phyloP scores from a whole-genome alignment of 371 early-diverging fungal species.

The Zopfochytrium polystomum region DNA sequence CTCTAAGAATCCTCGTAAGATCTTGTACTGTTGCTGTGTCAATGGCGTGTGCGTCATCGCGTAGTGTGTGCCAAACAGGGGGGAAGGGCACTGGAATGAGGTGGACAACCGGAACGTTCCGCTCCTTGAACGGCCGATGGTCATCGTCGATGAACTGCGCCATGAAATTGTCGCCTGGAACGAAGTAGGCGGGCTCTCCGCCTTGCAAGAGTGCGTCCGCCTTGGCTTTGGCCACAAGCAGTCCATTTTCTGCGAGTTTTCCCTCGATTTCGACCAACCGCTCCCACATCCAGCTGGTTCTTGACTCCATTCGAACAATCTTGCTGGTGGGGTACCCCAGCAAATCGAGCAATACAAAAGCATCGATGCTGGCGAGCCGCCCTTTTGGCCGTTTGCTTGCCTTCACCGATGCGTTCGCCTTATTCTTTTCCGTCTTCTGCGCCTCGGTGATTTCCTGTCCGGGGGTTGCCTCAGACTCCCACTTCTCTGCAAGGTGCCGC shows the following conservation, averaged over 20 bases:
- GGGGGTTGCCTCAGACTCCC: too few relatives aligned
- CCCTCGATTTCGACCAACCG: conserved; percentile 37
- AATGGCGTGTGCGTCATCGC: conserved; percentile 54
- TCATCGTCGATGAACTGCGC: conserved; percentile 76
- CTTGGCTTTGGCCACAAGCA: conserved; percentile 20
- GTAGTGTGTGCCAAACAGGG: conserved; percentile 78
- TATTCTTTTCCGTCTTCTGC: conserved; percentile 2
- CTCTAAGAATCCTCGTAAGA: conserved; percentile 42
- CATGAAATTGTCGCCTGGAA: conserved; percentile 38
- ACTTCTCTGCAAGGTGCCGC: conserved; percentile 73
- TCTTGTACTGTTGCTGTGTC: conserved; percentile 31
- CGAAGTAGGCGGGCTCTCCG: conserved; percentile 59
- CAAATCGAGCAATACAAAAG: conserved; percentile 83
- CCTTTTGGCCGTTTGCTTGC: neutral
- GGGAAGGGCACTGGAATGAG: conserved; percentile 91
- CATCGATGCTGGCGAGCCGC: conserved; percentile 69
- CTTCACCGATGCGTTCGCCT: neutral
- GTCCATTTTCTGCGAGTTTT: conserved; percentile 14
- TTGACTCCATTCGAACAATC: conserved; percentile 34
- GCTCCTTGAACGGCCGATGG: conserved; percentile 81
- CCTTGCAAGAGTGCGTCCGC: conserved; percentile 14
- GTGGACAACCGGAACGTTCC: conserved; percentile 84
- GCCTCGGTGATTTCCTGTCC: neutral
- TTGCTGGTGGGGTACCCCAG: conserved; percentile 55
- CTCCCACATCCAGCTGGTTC: conserved; percentile 36